Evolutionary conservation across 129 eudicot genomes (phyloP).

Genomic region (Flaveria sonorensis): DNA sequence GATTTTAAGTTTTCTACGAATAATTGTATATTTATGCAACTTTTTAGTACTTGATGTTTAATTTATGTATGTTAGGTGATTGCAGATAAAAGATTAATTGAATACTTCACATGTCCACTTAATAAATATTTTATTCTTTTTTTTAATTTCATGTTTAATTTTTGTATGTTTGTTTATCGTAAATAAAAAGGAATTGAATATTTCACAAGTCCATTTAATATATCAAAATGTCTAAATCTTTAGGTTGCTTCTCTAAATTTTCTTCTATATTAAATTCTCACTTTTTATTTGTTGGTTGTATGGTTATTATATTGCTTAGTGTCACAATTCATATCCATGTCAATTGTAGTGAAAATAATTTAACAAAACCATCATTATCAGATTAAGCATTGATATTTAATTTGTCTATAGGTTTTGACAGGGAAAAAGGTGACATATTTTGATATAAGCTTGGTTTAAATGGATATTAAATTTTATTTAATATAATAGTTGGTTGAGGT

Average conservation of each 20-base stretch:
- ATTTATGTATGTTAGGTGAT: not conserved
- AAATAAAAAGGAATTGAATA: not conserved
- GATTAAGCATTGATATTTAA: not conserved
- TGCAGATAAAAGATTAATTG: slow-evolving; percentile 9
- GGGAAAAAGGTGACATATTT: not conserved
- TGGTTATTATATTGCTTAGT: not conserved
- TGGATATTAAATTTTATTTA: not conserved
- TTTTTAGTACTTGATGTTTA: not conserved
- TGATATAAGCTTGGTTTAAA: not conserved
- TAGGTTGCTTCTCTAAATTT: not conserved
- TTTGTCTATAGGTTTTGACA: not conserved
- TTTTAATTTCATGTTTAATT: too few relatives aligned
- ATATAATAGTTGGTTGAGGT: not conserved
- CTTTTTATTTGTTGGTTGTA: slow-evolving; percentile 3
- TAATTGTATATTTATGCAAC: not conserved
- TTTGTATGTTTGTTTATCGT: too few relatives aligned
- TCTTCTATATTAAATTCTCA: not conserved
- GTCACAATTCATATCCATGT: slow-evolving; percentile 15
- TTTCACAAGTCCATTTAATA: not conserved
- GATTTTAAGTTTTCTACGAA: too few relatives aligned
- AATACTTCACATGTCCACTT: not conserved
- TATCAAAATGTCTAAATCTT: not conserved
- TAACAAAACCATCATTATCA: slow-evolving; percentile 19
- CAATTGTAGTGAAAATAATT: slow-evolving; percentile 15
- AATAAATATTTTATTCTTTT: not conserved